phyloP scores from a whole-genome alignment of 805 yeast species.

The Ogataea ganodermae region DNA sequence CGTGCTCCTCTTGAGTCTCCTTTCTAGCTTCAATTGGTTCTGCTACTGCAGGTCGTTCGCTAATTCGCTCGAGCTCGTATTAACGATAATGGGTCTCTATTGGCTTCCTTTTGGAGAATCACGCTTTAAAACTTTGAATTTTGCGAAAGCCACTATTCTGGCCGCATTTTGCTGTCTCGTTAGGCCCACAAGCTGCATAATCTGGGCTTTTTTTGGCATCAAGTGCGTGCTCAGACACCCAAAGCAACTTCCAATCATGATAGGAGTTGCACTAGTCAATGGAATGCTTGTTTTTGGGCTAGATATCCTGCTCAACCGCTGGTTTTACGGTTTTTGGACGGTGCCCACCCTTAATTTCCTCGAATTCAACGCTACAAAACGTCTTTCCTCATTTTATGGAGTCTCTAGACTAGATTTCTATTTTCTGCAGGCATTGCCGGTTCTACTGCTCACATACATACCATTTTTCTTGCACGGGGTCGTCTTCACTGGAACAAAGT shows the following conservation, averaged over 20 bases:
- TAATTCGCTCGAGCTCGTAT: constrained; percentile 74
- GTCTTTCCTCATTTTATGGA: constrained; percentile 83
- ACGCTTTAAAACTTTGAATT: neutral
- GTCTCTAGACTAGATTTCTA: constrained; percentile 83
- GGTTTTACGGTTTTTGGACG: constrained; percentile 56
- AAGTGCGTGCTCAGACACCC: constrained; percentile 24
- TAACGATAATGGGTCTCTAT: constrained; percentile 66
- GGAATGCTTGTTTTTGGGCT: constrained; percentile 32
- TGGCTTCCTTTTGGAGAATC: constrained; percentile 51
- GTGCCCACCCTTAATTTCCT: constrained; percentile 71
- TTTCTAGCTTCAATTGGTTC: constrained; percentile 81
- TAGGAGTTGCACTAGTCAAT: constrained; percentile 10
- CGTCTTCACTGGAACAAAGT: constrained; percentile 9
- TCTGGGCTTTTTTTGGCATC: constrained; percentile 71
- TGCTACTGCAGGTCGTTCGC: constrained; percentile 81
- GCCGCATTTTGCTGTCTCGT: constrained; percentile 69
- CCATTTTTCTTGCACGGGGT: constrained; percentile 60
- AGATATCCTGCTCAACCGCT: constrained; percentile 53
- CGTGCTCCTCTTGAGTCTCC: constrained; percentile 52
- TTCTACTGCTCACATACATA: constrained; percentile 63
- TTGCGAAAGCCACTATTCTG: constrained; percentile 36
- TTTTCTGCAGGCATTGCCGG: constrained; percentile 77
- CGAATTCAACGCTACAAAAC: constrained; percentile 73
- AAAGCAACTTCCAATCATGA: constrained; percentile 7
- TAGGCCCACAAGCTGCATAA: constrained; percentile 79